These are phyloP conservation scores for Kalanchoe fedtschenkoi DNA, from an alignment of 164 flowering plant genomes.

Conservation along the genomic window DNA sequence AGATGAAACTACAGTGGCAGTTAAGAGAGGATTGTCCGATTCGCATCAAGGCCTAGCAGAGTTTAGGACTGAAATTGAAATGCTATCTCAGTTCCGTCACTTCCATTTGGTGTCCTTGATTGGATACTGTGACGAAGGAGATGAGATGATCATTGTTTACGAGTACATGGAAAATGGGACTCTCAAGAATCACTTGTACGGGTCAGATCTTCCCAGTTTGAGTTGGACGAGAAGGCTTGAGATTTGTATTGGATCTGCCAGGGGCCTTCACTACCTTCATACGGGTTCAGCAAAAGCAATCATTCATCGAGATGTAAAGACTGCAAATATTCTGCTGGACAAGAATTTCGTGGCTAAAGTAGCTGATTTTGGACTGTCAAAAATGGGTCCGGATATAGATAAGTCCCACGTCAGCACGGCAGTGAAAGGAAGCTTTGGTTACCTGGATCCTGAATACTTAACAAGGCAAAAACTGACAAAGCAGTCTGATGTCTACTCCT, in stretches of 20 bases:
- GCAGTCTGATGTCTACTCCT: conserved; percentile 82
- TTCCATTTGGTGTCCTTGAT: conserved; percentile 76
- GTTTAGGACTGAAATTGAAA: conserved; percentile 69
- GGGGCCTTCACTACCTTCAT: conserved; percentile 86
- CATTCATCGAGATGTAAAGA: conserved; percentile 85
- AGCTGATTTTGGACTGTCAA: conserved; percentile 85
- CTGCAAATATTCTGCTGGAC: conserved; percentile 77
- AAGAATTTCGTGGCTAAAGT: conserved; percentile 81
- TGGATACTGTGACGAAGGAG: conserved; percentile 70
- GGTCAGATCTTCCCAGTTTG: conserved; percentile 37
- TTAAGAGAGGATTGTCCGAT: conserved; percentile 52
- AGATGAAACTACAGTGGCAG: conserved; percentile 60
- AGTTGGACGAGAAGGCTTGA: conserved; percentile 75
- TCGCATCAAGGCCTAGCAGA: conserved; percentile 60
- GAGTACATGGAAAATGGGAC: conserved; percentile 85
- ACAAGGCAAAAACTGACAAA: conserved; percentile 66
- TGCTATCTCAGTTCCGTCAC: conserved; percentile 77
- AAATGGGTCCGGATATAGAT: conserved; percentile 67
- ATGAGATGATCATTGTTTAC: conserved; percentile 71
- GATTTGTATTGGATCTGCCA: conserved; percentile 74
- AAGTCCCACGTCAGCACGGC: conserved; percentile 78
- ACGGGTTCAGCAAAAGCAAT: conserved; percentile 65
- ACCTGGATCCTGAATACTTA: conserved; percentile 87
- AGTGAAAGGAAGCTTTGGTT: conserved; percentile 86
- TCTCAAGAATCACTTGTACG: conserved; percentile 62